Evolutionary conservation across 805 yeast species (phyloP).

Genomic region (Yarrowia divulgata): DNA sequence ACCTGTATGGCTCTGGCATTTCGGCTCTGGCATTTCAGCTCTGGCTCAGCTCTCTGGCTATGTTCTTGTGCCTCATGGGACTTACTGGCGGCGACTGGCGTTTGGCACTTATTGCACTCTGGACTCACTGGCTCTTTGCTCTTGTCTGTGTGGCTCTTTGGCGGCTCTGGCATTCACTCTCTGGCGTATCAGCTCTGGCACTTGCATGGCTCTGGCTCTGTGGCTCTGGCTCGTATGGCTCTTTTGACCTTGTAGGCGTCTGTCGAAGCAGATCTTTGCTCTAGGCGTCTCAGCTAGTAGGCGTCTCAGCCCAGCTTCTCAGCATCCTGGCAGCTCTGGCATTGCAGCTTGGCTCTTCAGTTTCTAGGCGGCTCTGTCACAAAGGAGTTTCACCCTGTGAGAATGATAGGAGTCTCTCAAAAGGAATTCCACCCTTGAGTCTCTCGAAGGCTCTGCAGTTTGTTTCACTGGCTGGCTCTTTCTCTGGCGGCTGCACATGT

Average conservation of each 20-base stretch:
- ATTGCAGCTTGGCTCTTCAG: constrained; percentile 3
- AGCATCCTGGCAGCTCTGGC: background rate
- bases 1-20: background rate
- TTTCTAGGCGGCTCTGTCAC: background rate
- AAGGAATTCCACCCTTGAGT: too few relatives aligned
- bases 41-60: background rate
- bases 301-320: background rate
- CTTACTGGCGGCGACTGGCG: background rate
- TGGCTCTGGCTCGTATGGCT: background rate
- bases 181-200: background rate
- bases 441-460: background rate
- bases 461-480: constrained; percentile 2
- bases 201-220: background rate
- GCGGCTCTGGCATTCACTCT: background rate
- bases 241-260: too few relatives aligned
- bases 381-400: too few relatives aligned
- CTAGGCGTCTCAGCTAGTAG: background rate
- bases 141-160: background rate
- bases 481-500: constrained; percentile 6
- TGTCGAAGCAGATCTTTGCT: background rate
- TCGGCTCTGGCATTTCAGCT: background rate
- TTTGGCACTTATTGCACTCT: too few relatives aligned
- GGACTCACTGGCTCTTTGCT: background rate
- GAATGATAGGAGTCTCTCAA: too few relatives aligned
- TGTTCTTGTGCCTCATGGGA: background rate